Conservation (phyloP, 2,329 filamentous ascomycete genomes). For the Pseudogymnoascus verrucosus region DNA sequence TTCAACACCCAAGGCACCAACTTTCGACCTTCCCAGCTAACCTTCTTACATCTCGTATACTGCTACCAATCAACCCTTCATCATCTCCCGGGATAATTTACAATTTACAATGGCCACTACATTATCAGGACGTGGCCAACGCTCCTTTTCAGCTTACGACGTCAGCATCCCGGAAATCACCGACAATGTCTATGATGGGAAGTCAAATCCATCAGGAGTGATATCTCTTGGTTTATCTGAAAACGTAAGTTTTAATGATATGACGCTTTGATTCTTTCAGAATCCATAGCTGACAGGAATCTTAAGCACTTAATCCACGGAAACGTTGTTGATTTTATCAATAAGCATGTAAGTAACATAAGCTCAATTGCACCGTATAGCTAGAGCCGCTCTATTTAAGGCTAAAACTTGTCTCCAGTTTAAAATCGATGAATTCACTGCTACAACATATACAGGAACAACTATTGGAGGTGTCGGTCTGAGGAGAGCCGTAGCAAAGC, state of each 20-base stretch:
- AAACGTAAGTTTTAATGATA: conserved; percentile 14
- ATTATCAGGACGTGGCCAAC: background rate
- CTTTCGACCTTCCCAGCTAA: background rate
- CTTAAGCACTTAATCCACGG: conserved; percentile 30
- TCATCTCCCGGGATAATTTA: background rate
- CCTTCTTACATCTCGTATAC: background rate
- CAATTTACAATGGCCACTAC: background rate
- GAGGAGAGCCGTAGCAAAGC: conserved; percentile 32
- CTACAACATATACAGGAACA: conserved; percentile 34
- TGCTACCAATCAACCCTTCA: background rate
- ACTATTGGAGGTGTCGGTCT: conserved; percentile 32
- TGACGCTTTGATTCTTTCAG: background rate
- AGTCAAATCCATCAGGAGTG: conserved; percentile 17
- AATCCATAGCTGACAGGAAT: background rate
- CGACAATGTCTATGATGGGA: conserved; percentile 16
- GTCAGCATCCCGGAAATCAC: background rate
- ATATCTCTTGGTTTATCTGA: conserved; percentile 18
- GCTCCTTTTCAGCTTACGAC: background rate
- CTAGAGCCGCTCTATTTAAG: conserved; percentile 15
- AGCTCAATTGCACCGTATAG: background rate
- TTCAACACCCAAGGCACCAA: background rate
- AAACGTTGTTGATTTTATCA: conserved; percentile 32
- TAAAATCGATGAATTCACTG: background rate
- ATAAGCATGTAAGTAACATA: conserved; percentile 26
- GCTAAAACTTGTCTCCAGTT: conserved; percentile 26